Base-by-base conservation (phyloP, 176 grass and related monocot species). In the Hsuehochloa calcarea region DNA sequence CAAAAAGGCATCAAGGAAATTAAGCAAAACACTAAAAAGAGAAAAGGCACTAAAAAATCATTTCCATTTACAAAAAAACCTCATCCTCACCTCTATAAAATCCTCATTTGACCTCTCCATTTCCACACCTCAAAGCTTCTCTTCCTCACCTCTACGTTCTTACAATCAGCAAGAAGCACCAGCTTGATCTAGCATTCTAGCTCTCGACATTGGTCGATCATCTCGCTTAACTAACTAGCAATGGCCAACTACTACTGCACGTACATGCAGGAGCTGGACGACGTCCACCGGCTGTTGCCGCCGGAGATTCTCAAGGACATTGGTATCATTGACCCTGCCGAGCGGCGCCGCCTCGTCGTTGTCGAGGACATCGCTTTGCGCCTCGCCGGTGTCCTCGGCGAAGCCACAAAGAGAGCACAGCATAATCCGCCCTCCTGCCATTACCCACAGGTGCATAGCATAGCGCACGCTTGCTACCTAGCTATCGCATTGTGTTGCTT, bases 331-430 rank as follows among this genome's bases (percentile, higher is more conserved):
- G 79, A 27, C 35, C 14, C 49, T 34, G 35, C 14, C 3, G 65
- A 70, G 65, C 65, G 12, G 22, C 65, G 37, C 14, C 50, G 10
- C 3, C n/a, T 58, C 16, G 50, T 37, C 26, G 38, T 70, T 49
- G 35, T 81, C 5, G 65, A 81, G 10, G 79, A 43, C 79, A 66
- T 81, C 13, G 79, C 65, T 31, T 31, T 19, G 31, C 78, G 29
- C 31, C 78, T 80, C 7, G 46, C 46, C 45, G 14, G 35, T 27
- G 79, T 81, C 6, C 79, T 81, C 47, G 65, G 65, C 12, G 65
- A 47, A 3, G 3, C 45, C 19, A 20, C 44, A 2, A 37, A 52
- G 29, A 68, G 6, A 54, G 1, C 31, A 14, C 66, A 41, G 8
- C 37, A 12, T n/a, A 11, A 2, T 6, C 22, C 68, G 23, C 65